Evolutionary conservation across 495 filamentous ascomycete genomes (phyloP).

Genomic region (Podospora pseudocomata): DNA sequence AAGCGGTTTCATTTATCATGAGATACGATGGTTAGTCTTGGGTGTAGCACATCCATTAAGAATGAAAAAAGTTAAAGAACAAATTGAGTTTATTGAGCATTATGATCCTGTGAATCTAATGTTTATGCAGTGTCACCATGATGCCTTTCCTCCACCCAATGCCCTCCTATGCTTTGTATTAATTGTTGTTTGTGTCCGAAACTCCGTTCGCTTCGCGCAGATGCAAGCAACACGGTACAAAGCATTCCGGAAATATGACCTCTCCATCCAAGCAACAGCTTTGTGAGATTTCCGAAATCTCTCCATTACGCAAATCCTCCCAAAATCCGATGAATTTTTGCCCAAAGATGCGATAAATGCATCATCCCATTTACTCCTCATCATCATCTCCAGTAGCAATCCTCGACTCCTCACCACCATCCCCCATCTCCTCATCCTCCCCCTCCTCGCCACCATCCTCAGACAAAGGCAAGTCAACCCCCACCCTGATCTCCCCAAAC

Average conservation of each 20-base stretch:
- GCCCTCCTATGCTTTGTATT: neutral
- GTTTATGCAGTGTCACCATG: neutral
- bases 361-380: neutral
- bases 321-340: neutral
- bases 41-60: neutral
- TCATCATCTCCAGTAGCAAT: neutral
- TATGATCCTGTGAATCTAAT: neutral
- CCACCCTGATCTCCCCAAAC: slow-evolving; percentile 41
- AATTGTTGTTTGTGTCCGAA: neutral
- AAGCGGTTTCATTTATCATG: slow-evolving; percentile 1
- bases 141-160: neutral
- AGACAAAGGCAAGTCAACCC: slow-evolving; percentile 19
- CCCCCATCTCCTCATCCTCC: neutral
- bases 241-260: neutral
- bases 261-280: neutral
- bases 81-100: neutral
- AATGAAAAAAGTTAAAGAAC: neutral
- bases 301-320: neutral
- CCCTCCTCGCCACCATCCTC: neutral
- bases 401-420: neutral
- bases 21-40: slow-evolving; percentile 2
- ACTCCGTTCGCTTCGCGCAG: neutral
- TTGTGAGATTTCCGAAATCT: neutral
- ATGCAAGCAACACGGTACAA: neutral
- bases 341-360: neutral